These are phyloP conservation scores for Cladosporium cucumerinum DNA, from an alignment of 2,329 filamentous ascomycete genomes.

Conservation along the genomic window DNA sequence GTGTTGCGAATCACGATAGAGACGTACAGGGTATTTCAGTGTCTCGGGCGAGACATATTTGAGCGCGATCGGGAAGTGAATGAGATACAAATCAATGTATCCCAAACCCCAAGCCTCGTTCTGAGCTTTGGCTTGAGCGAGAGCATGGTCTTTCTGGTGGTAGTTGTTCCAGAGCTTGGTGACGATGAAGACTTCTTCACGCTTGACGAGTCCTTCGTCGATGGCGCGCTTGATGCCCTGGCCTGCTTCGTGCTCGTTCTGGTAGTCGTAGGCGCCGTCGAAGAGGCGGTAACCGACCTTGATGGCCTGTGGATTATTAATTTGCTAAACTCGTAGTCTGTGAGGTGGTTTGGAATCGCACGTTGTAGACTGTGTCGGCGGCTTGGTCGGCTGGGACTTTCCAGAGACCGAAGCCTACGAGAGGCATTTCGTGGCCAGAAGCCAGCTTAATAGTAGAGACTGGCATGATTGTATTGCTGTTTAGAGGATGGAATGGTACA, in stretches of 20 bases:
- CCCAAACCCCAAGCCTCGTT: slow-evolving; percentile 75
- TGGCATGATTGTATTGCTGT: not conserved
- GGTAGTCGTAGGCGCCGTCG: slow-evolving; percentile 63
- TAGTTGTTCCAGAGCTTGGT: slow-evolving; percentile 89
- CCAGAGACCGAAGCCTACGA: slow-evolving; percentile 72
- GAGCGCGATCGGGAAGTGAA: slow-evolving; percentile 39
- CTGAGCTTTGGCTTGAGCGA: slow-evolving; percentile 68
- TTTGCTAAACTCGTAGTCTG: too few relatives aligned
- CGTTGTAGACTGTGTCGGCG: slow-evolving; percentile 69
- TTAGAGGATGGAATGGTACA: not conserved
- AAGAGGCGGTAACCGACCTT: slow-evolving; percentile 55
- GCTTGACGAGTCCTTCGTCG: slow-evolving; percentile 70
- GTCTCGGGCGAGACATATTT: slow-evolving; percentile 21
- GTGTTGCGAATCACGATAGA: too few relatives aligned
- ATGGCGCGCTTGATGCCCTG: slow-evolving; percentile 58
- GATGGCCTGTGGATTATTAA: slow-evolving; percentile 39
- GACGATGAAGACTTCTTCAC: slow-evolving; percentile 82
- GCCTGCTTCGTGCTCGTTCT: slow-evolving; percentile 71
- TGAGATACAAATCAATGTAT: slow-evolving; percentile 71
- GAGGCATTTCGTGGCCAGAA: slow-evolving; percentile 55
- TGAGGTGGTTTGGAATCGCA: not conserved
- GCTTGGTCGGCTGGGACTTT: slow-evolving; percentile 68
- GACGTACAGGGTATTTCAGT: slow-evolving; percentile 19
- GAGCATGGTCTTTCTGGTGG: slow-evolving; percentile 70
- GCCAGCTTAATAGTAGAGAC: slow-evolving; percentile 20